These are phyloP conservation scores for Vararia minispora DNA, from an alignment of 768 basidiomycete species.

Conservation along the genomic window DNA sequence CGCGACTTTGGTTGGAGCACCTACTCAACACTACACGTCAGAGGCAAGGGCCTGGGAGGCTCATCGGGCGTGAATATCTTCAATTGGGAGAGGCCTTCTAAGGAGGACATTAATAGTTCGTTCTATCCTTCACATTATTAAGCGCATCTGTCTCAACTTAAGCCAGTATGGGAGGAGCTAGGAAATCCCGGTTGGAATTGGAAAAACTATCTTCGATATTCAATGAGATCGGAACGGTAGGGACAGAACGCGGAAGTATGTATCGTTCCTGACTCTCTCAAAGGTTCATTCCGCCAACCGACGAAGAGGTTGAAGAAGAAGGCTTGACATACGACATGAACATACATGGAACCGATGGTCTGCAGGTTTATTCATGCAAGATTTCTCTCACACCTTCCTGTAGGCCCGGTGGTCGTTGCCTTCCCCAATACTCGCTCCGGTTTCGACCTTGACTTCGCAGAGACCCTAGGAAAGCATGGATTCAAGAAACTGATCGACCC, in stretches of 20 bases:
- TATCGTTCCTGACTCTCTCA: neutral
- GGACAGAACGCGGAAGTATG: neutral
- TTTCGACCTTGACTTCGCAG: too few species aligned
- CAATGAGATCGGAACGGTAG: slow-evolving; percentile 14
- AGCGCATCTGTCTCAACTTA: neutral
- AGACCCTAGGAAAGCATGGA: too few species aligned
- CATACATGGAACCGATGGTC: slow-evolving; percentile 7
- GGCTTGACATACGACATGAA: slow-evolving; percentile 2
- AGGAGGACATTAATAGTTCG: slow-evolving; percentile 15
- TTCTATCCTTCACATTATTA: too few species aligned
- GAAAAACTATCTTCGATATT: slow-evolving; percentile 13
- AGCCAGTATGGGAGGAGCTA: slow-evolving; percentile 13
- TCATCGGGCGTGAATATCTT: slow-evolving; percentile 13
- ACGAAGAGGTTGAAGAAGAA: slow-evolving; percentile 2
- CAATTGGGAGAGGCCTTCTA: slow-evolving; percentile 13
- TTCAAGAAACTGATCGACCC: too few species aligned
- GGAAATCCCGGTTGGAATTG: slow-evolving; percentile 21
- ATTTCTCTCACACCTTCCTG: too few species aligned
- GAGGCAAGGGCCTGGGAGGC: slow-evolving; percentile 15
- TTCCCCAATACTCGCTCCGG: too few species aligned
- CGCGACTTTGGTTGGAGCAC: too few species aligned
- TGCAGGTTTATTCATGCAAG: neutral
- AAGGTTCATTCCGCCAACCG: slow-evolving; percentile 5
- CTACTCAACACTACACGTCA: neutral
- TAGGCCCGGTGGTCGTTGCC: too few species aligned